Evolutionary conservation across 495 filamentous ascomycete species (phyloP), one percentile per base, ranked within the genome.

Genomic region (Penicillium desertorum): DNA sequence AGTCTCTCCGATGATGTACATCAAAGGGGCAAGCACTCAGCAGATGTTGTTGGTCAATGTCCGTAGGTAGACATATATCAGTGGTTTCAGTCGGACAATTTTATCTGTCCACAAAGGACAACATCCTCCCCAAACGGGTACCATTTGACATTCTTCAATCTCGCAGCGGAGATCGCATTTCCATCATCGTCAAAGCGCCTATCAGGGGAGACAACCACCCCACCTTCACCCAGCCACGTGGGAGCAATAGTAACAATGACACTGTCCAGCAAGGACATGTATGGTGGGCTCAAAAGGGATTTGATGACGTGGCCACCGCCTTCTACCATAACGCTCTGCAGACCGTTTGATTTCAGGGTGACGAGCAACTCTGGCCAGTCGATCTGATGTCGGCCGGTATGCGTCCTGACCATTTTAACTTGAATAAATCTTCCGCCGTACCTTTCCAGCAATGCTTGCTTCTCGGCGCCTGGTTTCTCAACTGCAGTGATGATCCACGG

Each of bases 201-300:
- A 30, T 72, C 65, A 25, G 87, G 90, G 42, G 79, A 83, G 2
- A 95, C 87, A 19, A 83, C 80, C 17, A 95, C 89, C 1, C 91
- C 90, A 3, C 89, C 90, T 57, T 79, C 72, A 5, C 92, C 92
- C 16, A 96, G 71, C 84, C 88, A 96, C 4, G 83, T 88, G 2
- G 92, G 92, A 4, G 92, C 91, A 63, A 96, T 84, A 0, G 92
- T 96, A 29, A 96, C 75, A 64, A 96, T 86, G 20, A 96, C 85
- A n/a, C 83, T 83, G 57, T 85, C 76, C 36, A 96, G 74, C n/a
- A 92, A 67, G 27, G 61, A 55, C 63, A 69, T 71, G 10, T 45
- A 68, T 3, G 70, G 56, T 41, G 87, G 83, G 36, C 79, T 77
- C 8, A 96, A 75, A 2, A 96, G 74, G 14, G 86, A 83, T 60